A percentile compares a stretch with the other conserved stretches of the same genome.
Conservation (phyloP, 2,329 filamentous ascomycete genomes). For the Xylariales sp. region DNA sequence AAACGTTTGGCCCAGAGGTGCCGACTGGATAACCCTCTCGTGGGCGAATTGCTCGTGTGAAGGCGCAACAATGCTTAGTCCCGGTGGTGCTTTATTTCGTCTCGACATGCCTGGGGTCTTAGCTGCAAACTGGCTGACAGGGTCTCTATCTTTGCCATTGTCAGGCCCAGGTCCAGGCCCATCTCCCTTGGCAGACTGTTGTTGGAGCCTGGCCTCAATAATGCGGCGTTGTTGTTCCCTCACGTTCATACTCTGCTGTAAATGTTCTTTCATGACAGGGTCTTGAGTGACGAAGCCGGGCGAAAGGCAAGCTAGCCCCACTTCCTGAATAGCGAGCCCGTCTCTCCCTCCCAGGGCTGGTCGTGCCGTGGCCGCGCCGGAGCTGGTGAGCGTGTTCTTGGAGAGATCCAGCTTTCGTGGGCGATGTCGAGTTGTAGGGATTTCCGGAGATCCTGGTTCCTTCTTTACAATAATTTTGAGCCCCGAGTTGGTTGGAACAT, state of each 20-base stretch:
- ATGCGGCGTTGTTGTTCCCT: conserved; percentile 94
- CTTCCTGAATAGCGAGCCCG: conserved; percentile 85
- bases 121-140: conserved; percentile 62
- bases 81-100: conserved; percentile 84
- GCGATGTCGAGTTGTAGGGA: conserved; percentile 77
- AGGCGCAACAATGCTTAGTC: conserved; percentile 93
- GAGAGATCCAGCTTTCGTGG: conserved; percentile 83
- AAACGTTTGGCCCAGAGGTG: conserved; percentile 93
- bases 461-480: conserved; percentile 96
- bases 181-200: conserved; percentile 84
- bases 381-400: conserved; percentile 65
- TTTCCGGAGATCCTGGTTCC: conserved; percentile 88
- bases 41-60: conserved; percentile 91
- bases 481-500: conserved; percentile 58
- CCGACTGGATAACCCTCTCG: conserved; percentile 96
- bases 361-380: conserved; percentile 70
- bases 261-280: conserved; percentile 93
- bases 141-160: conserved; percentile 64
- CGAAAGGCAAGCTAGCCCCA: conserved; percentile 92
- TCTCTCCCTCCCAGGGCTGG: conserved; percentile 84
- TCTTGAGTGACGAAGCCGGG: conserved; percentile 97
- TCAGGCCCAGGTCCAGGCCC: conserved; percentile 70
- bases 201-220: conserved; percentile 90
- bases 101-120: conserved; percentile 79
- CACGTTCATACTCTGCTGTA: conserved; percentile 93